Conservation (phyloP, 2,329 filamentous ascomycete species). For the Colletotrichum viniferum region DNA sequence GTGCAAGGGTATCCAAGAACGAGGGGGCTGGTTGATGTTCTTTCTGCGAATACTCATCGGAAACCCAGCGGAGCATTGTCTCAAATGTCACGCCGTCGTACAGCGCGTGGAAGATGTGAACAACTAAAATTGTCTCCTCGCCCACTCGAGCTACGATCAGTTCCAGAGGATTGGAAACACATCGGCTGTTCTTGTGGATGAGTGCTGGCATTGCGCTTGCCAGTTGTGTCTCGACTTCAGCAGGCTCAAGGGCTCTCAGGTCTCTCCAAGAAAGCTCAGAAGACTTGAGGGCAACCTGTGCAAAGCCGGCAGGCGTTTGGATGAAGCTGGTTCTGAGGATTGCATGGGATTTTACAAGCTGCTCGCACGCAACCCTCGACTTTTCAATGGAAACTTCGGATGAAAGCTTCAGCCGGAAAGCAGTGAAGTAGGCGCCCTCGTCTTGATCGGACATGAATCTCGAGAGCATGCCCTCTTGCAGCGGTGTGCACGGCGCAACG, state of each 20-base stretch:
- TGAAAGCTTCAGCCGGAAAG: conserved; percentile 66
- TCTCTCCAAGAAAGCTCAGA: conserved; percentile 48
- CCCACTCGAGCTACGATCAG: conserved; percentile 42
- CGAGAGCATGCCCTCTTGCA: conserved; percentile 87
- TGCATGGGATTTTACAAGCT: conserved; percentile 55
- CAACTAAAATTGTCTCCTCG: conserved; percentile 45
- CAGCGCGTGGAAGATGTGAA: conserved; percentile 83
- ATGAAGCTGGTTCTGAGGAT: conserved; percentile 78
- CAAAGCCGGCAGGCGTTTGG: conserved; percentile 74
- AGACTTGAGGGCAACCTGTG: conserved; percentile 69
- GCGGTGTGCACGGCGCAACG: conserved; percentile 80
- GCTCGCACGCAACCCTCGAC: conserved; percentile 63
- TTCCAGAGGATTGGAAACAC: conserved; percentile 57
- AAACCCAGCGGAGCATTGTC: conserved; percentile 66
- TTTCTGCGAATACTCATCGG: conserved; percentile 49
- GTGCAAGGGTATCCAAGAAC: conserved; percentile 70
- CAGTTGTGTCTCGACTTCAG: conserved; percentile 37
- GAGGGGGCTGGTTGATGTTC: conserved; percentile 43
- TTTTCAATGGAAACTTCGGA: conserved; percentile 44
- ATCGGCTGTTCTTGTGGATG: conserved; percentile 54
- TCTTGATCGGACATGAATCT: conserved; percentile 62
- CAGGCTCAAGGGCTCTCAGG: conserved; percentile 25
- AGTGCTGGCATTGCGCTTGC: conserved; percentile 49
- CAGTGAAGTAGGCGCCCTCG: conserved; percentile 74
- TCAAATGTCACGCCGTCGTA: conserved; percentile 85